phyloP scores from a whole-genome alignment of 352 stramenopile genomes.

The Paralagenidium karlingii region DNA sequence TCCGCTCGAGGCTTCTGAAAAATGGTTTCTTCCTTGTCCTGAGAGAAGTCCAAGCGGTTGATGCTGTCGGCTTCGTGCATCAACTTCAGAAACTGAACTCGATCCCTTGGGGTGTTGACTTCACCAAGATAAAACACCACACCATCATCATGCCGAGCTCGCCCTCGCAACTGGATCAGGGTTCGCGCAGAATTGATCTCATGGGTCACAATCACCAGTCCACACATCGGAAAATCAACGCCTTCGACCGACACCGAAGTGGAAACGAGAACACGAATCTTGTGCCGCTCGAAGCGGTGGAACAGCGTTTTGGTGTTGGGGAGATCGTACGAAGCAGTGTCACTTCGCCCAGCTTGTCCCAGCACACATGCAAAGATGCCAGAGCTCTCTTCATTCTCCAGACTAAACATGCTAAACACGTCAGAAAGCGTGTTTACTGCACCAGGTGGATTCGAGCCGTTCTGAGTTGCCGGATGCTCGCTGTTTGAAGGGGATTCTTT shows the following conservation, averaged over 20 bases:
- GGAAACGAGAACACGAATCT: slow-evolving; percentile 46
- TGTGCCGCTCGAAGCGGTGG: slow-evolving; percentile 36
- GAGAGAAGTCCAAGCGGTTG: slow-evolving; percentile 40
- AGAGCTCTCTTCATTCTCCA: slow-evolving; percentile 2
- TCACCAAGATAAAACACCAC: slow-evolving; percentile 66
- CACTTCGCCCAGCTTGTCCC: slow-evolving; percentile 26
- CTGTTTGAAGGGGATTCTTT: slow-evolving; percentile 1
- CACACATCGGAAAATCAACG: slow-evolving; percentile 68
- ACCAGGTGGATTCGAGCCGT: too few relatives aligned
- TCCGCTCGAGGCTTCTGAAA: slow-evolving; percentile 39
- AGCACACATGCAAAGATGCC: slow-evolving; percentile 49
- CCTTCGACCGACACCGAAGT: slow-evolving; percentile 69
- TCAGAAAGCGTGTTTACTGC: too few relatives aligned
- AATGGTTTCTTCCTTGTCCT: slow-evolving; percentile 48
- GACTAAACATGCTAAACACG: not conserved
- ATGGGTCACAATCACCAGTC: slow-evolving; percentile 48
- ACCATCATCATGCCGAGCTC: slow-evolving; percentile 59
- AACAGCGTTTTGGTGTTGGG: slow-evolving; percentile 44
- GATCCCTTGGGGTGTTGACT: slow-evolving; percentile 25
- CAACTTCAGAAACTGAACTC: slow-evolving; percentile 33
- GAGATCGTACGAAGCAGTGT: slow-evolving; percentile 44
- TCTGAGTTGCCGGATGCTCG: too few relatives aligned
- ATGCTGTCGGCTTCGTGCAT: slow-evolving; percentile 31
- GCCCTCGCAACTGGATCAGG: slow-evolving; percentile 60
- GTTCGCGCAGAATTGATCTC: slow-evolving; percentile 36